A percentile compares a stretch with the other conserved stretches of the same genome.
phyloP scores from a whole-genome alignment of 2,329 filamentous ascomycete species.

The Fusarium avenaceum region DNA sequence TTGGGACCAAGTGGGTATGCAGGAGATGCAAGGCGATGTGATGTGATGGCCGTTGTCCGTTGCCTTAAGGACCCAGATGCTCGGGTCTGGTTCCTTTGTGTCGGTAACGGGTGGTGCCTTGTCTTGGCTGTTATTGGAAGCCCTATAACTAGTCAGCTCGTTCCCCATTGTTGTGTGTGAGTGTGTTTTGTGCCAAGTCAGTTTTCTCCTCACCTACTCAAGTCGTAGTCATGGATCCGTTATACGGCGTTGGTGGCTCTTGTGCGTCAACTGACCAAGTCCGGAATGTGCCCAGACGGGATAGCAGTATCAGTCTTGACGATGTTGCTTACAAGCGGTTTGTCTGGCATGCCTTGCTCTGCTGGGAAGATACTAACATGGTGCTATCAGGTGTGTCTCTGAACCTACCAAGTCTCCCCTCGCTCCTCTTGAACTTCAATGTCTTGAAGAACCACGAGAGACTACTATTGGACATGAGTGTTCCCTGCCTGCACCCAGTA shows the following conservation, averaged over 20 bases:
- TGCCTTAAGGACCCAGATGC: constrained; percentile 22
- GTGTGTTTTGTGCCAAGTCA: neutral
- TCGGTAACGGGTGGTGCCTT: constrained; percentile 33
- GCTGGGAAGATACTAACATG: constrained; percentile 5
- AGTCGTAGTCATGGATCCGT: constrained; percentile 27
- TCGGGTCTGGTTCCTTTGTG: constrained; percentile 34
- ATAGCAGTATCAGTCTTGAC: constrained; percentile 46
- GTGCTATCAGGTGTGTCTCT: constrained; percentile 7
- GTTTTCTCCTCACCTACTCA: neutral
- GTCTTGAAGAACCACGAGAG: neutral
- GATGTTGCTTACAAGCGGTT: constrained; percentile 21
- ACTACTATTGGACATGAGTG: neutral
- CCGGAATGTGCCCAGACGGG: constrained; percentile 14
- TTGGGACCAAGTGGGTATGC: constrained; percentile 10
- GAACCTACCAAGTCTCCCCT: constrained; percentile 1
- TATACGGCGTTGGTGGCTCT: constrained; percentile 39
- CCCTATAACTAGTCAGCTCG: constrained; percentile 29
- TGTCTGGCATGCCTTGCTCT: neutral
- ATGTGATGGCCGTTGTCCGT: constrained; percentile 12
- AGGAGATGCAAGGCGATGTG: neutral
- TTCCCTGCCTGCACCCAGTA: constrained; percentile 27
- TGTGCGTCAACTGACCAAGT: constrained; percentile 24
- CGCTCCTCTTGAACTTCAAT: constrained; percentile 6
- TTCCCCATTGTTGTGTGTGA: neutral
- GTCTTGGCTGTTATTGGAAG: constrained; percentile 14